phyloP scores from a whole-genome alignment of 768 basidiomycete genomes.

The Lactarius akahatsu region DNA sequence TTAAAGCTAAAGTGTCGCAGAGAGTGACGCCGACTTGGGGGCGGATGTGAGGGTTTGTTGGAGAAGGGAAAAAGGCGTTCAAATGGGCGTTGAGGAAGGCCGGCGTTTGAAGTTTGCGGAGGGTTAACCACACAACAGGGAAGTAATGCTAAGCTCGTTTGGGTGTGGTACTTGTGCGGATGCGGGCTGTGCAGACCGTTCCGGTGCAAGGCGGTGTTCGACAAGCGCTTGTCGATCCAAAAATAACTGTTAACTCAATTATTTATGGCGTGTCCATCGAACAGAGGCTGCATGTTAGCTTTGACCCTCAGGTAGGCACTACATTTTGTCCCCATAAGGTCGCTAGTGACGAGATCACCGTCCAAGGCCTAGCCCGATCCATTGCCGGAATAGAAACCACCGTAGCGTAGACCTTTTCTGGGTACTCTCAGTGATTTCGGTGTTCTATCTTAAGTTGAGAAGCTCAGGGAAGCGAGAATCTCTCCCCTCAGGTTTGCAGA shows the following conservation, averaged over 20 bases:
- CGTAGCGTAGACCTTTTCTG: too few species aligned
- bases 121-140: constrained; percentile 1
- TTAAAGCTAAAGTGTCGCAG: not conserved
- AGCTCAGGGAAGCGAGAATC: too few species aligned
- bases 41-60: not conserved
- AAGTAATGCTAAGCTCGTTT: not conserved
- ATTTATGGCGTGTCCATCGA: not conserved
- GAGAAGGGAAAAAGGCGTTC: constrained; percentile 6
- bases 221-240: constrained; percentile 17
- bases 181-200: constrained; percentile 16
- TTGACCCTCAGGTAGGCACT: too few species aligned
- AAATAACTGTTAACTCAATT: constrained; percentile 2
- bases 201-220: constrained; percentile 15
- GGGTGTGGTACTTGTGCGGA: constrained; percentile 14
- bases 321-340: not conserved
- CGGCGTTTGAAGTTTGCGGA: constrained; percentile 15
- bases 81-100: constrained; percentile 3
- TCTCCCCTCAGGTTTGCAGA: too few species aligned
- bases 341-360: not conserved
- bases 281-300: too few species aligned
- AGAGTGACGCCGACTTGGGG: constrained; percentile 4
- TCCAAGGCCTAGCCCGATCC: not conserved
- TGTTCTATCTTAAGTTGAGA: too few species aligned
- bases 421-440: too few species aligned
- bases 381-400: not conserved